Evolutionary conservation across 805 yeast genomes (phyloP).

Genomic region (Candida ortonii): DNA sequence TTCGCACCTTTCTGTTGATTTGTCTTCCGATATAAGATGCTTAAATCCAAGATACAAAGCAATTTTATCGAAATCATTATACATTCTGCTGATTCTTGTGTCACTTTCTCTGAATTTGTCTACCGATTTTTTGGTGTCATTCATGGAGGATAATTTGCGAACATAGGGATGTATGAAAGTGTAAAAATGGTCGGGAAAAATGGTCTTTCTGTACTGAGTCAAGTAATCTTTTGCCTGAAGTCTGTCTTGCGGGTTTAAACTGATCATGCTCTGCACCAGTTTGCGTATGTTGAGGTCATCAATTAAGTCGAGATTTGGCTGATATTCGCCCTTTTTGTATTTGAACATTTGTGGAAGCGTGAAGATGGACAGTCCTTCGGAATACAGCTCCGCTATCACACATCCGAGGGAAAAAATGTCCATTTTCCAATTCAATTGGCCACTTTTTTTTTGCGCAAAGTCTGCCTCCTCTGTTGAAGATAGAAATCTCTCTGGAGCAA

Average conservation of each 20-base stretch:
- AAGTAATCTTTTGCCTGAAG: conserved; percentile 54
- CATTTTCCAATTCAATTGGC: conserved; percentile 56
- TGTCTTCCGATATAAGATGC: conserved; percentile 20
- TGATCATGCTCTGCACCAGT: conserved; percentile 62
- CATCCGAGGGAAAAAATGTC: conserved; percentile 85
- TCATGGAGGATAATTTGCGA: conserved; percentile 33
- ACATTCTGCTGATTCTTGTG: conserved; percentile 56
- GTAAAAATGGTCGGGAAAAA: conserved; percentile 71
- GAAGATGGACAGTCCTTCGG: conserved; percentile 85
- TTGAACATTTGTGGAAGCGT: conserved; percentile 84
- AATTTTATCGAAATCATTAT: conserved; percentile 54
- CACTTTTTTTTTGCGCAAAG: conserved; percentile 4
- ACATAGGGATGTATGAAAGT: conserved; percentile 69
- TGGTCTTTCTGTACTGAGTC: conserved; percentile 41
- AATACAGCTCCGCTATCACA: conserved; percentile 82
- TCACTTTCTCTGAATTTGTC: conserved; percentile 45
- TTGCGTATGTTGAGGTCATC: conserved; percentile 48
- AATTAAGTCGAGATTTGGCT: conserved; percentile 60
- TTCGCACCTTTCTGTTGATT: conserved; percentile 5
- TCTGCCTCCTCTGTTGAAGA: conserved; percentile 28
- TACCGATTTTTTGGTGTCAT: conserved; percentile 4
- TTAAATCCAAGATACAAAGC: conserved; percentile 40
- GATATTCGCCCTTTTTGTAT: conserved; percentile 66
- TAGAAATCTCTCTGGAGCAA: conserved; percentile 90
- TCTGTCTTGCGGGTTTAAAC: conserved; percentile 60